A percentile compares a stretch with the other conserved stretches of the same genome.
phyloP scores from a whole-genome alignment of 2,329 filamentous ascomycete species.

The Onygenales sp. region DNA sequence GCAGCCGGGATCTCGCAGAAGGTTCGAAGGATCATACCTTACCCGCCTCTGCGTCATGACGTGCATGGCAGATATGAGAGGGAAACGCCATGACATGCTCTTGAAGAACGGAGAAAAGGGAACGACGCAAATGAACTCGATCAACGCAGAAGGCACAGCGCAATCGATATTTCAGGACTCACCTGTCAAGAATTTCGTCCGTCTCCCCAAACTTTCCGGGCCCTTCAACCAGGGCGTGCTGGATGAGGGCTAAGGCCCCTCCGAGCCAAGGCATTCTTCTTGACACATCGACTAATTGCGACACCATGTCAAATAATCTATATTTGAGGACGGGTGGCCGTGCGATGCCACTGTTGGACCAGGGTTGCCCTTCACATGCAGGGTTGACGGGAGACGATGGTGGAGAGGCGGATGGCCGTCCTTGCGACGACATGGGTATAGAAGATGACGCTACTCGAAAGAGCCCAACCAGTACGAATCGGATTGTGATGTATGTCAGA shows the following conservation, averaged over 20 bases:
- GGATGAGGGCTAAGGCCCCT: slow-evolving; percentile 64
- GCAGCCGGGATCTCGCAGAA: background rate
- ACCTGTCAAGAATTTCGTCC: slow-evolving; percentile 82
- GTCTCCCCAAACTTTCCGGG: slow-evolving; percentile 66
- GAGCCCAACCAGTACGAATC: slow-evolving; percentile 55
- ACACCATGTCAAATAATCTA: slow-evolving; percentile 64
- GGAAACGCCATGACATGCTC: background rate
- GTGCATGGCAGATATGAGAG: background rate
- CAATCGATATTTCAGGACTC: slow-evolving; percentile 39
- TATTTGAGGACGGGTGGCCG: slow-evolving; percentile 63
- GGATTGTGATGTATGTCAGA: slow-evolving; percentile 51
- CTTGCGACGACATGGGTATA: slow-evolving; percentile 11
- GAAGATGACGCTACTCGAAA: slow-evolving; percentile 60
- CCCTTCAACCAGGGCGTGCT: slow-evolving; percentile 63
- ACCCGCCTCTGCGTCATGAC: background rate
- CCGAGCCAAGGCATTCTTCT: slow-evolving; percentile 84
- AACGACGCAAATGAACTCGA: background rate
- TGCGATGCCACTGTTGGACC: slow-evolving; percentile 19
- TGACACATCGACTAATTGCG: slow-evolving; percentile 63
- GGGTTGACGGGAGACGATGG: slow-evolving; percentile 16
- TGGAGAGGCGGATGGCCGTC: slow-evolving; percentile 18
- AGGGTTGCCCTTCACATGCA: slow-evolving; percentile 22
- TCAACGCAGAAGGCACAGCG: slow-evolving; percentile 8
- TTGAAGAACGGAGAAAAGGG: slow-evolving; percentile 13
- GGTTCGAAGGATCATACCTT: background rate